A percentile compares a stretch with the other conserved stretches of the same genome.
phyloP scores from a whole-genome alignment of 805 yeast species.

The Candida oleophila region DNA sequence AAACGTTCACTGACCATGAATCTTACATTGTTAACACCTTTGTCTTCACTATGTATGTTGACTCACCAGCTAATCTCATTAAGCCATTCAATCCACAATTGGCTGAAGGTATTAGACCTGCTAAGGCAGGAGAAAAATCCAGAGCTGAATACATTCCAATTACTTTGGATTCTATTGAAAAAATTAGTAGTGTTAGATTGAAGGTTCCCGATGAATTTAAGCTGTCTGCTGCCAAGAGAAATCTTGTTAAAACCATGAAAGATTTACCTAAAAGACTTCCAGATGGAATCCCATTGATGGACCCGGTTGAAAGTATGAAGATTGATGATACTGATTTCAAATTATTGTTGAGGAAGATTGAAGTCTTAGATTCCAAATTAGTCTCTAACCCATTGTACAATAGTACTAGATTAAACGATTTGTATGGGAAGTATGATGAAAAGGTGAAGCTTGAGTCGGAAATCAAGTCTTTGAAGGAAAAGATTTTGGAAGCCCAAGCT shows the following conservation, averaged over 20 bases:
- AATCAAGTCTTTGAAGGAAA: conserved; percentile 57
- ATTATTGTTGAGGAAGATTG: conserved; percentile 70
- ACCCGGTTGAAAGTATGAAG: conserved; percentile 91
- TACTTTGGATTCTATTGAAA: conserved; percentile 71
- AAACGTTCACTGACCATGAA: conserved; percentile 77
- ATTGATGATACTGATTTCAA: conserved; percentile 80
- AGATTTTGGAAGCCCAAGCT: conserved; percentile 81
- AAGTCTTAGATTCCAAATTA: conserved; percentile 75
- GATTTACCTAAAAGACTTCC: conserved; percentile 85
- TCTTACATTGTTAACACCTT: conserved; percentile 85
- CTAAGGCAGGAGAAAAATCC: conserved; percentile 66
- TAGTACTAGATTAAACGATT: conserved; percentile 56
- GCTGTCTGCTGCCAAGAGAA: conserved; percentile 54
- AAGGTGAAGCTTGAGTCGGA: conserved; percentile 63
- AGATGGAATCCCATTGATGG: conserved; percentile 87
- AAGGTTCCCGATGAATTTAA: conserved; percentile 76
- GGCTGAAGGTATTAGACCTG: conserved; percentile 88
- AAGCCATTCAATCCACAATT: conserved; percentile 76
- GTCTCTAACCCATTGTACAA: conserved; percentile 66
- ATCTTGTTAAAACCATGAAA: conserved; percentile 64
- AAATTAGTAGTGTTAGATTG: conserved; percentile 77
- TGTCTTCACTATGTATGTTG: conserved; percentile 72
- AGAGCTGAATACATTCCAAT: conserved; percentile 81
- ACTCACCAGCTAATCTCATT: conserved; percentile 79
- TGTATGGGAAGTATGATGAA: conserved; percentile 62